Base-by-base conservation (phyloP, 2,329 filamentous ascomycete species). In the Emericellopsis atlantica region DNA sequence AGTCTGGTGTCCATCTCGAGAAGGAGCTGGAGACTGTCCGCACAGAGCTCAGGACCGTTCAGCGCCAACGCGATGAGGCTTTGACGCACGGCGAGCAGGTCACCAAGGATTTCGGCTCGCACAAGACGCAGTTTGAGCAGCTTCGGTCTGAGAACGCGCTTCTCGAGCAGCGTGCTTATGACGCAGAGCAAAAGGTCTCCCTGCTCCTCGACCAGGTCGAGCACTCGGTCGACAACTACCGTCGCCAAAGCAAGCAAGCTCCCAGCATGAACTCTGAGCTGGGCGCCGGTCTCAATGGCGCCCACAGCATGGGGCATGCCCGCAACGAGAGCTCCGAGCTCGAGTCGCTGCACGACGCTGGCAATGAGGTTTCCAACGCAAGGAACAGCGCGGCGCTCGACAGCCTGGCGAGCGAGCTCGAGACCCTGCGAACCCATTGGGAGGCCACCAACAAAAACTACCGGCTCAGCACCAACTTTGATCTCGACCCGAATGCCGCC, bases 401-500 rank as follows among this genome's bases (percentile, higher is more conserved):
- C 60, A 92, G 82, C 48, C 75, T 98, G 21, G 90, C 92, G 10
- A 87, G 78, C 47, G 92, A 98, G 64, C 77, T 98, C 7, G 92
- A 98, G 58, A 84, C 85, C 11, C 70, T 98, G 37, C 79, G 90
- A 40, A 85, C 72, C 40, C 89, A 95, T 53, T 98, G 92, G 92
- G 88, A 96, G 64, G 86, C 82, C 32, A 95, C 88, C 11, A 95
- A 90, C 65, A 92, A 93, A 61, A 93, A 86, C 53, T 95, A 96
- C 60, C 82, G 92, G 21, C 67, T 95, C 36, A 94, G 86, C 60
- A 89, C 82, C 54, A 79, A 84, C 40, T 93, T 94, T 52, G 89
- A 95, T 56, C 89, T 93, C 51, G 89, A 95, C 43, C 48, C 56
- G 18, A 66, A 51, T 6, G 51, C 60, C 23, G 51, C 60, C 23